A percentile compares a stretch with the other conserved stretches of the same genome.
These are phyloP conservation scores for Saccharomycopsis olivae DNA, from an alignment of 805 yeast species.

Conservation along the genomic window DNA sequence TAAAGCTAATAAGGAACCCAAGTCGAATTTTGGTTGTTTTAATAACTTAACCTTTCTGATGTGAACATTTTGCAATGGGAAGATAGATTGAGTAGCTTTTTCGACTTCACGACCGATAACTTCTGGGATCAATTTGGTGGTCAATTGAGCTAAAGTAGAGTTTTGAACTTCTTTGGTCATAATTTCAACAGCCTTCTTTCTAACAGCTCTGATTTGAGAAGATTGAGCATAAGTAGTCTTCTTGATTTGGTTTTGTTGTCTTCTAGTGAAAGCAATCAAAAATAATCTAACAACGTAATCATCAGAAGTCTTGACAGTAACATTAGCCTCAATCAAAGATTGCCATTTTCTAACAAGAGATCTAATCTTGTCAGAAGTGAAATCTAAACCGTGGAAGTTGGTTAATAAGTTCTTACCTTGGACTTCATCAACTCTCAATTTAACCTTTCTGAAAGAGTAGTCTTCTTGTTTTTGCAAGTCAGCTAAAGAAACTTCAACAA, in stretches of 20 bases:
- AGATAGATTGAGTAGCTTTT: constrained; percentile 89
- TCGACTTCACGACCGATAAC: constrained; percentile 98
- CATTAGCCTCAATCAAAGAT: constrained; percentile 95
- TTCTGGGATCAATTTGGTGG: constrained; percentile 96
- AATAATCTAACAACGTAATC: constrained; percentile 95
- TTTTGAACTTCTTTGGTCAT: constrained; percentile 93
- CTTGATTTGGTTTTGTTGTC: constrained; percentile 93
- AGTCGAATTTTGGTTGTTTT: constrained; percentile 98
- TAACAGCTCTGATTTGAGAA: constrained; percentile 92
- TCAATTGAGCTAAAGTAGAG: constrained; percentile 92
- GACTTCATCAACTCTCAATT: constrained; percentile 97
- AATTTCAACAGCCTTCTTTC: constrained; percentile 94
- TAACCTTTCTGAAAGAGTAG: constrained; percentile 95
- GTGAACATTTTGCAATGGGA: constrained; percentile 97
- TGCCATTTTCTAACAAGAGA: constrained; percentile 99
- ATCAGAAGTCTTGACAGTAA: constrained; percentile 95
- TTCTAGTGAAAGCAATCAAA: constrained; percentile 97
- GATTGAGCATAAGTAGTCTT: constrained; percentile 97
- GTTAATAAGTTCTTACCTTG: constrained; percentile 98
- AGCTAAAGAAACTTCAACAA: constrained; percentile 90
- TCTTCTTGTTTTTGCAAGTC: constrained; percentile 98
- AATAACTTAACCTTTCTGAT: constrained; percentile 97
- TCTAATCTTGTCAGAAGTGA: constrained; percentile 95
- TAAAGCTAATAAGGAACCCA: constrained; percentile 90
- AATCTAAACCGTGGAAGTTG: constrained; percentile 99